Conservation (phyloP, 768 basidiomycete genomes). For the Phylloporus rhodoxanthus region DNA sequence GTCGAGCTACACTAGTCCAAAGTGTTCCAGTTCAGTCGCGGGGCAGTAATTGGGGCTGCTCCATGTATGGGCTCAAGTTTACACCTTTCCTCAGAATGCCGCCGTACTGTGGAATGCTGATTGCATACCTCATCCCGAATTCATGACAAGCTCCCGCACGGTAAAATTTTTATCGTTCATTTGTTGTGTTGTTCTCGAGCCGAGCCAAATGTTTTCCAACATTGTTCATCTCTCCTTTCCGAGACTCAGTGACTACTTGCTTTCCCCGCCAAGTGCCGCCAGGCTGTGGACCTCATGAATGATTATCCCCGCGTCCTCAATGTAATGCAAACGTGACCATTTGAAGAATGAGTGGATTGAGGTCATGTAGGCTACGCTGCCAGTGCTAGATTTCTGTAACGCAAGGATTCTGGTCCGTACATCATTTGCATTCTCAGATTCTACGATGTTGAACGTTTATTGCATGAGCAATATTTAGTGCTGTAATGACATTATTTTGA, state of each 20-base stretch:
- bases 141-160: not conserved
- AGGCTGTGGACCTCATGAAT: not conserved
- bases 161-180: not conserved
- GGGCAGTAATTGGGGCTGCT: not conserved
- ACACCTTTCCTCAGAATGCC: too few relatives aligned
- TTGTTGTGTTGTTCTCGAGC: not conserved
- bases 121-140: not conserved
- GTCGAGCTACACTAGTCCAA: not conserved
- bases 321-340: not conserved
- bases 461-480: not conserved
- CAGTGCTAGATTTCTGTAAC: not conserved
- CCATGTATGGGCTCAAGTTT: not conserved
- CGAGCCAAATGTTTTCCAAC: not conserved
- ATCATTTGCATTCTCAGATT: not conserved
- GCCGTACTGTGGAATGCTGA: too few relatives aligned
- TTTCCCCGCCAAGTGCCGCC: not conserved
- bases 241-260: not conserved
- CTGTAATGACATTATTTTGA: not conserved
- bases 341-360: not conserved
- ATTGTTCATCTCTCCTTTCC: not conserved
- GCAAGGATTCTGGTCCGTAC: not conserved
- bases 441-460: not conserved
- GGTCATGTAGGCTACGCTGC: not conserved
- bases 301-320: not conserved
- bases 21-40: not conserved